Conservation (phyloP, 2,329 filamentous ascomycete genomes). For the Trichoderma breve region DNA sequence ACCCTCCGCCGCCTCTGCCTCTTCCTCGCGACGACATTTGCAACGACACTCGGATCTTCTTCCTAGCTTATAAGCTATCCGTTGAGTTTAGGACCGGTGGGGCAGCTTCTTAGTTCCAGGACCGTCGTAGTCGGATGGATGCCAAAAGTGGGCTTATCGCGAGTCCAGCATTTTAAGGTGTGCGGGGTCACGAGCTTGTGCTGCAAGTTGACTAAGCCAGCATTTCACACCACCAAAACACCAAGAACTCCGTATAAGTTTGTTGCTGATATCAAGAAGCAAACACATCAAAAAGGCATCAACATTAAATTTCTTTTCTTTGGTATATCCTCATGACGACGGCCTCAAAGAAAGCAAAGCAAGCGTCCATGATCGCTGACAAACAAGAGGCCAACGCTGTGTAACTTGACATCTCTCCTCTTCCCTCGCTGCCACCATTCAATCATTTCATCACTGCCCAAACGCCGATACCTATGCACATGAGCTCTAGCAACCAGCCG, state of each 20-base stretch:
- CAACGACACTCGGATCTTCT: not conserved
- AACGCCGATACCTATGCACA: slow-evolving; percentile 22
- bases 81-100: not conserved
- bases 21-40: not conserved
- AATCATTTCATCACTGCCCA: slow-evolving; percentile 19
- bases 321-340: not conserved
- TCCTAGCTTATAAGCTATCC: not conserved
- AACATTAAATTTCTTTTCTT: not conserved
- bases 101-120: not conserved
- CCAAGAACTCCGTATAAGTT: not conserved
- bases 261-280: not conserved
- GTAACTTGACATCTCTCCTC: not conserved
- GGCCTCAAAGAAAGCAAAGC: not conserved
- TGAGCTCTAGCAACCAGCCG: slow-evolving; percentile 17
- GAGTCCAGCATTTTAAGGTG: not conserved
- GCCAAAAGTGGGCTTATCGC: not conserved
- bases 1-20: not conserved
- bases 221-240: not conserved
- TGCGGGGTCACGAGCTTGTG: not conserved
- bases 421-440: not conserved
- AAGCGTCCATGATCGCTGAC: not conserved
- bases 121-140: not conserved
- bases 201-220: not conserved
- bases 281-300: not conserved
- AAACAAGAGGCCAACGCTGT: not conserved